phyloP scores from a whole-genome alignment of 129 eudicot genomes.

The Escallonia rubra region DNA sequence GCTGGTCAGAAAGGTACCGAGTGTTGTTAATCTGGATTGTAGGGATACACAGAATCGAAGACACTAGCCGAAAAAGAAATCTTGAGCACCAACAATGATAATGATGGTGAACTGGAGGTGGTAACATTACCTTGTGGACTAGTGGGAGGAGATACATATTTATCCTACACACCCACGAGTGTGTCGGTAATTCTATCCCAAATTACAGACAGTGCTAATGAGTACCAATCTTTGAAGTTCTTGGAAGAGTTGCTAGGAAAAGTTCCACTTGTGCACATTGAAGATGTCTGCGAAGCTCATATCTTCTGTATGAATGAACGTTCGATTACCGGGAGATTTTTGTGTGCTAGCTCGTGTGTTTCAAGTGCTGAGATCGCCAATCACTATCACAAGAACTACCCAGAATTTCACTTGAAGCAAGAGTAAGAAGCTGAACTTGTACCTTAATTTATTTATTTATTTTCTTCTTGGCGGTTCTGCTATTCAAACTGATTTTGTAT shows the following conservation, averaged over 20 bases:
- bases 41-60: constrained; percentile 27
- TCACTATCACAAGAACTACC: constrained; percentile 22
- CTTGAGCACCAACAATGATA: constrained; percentile 19
- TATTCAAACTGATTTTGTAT: not conserved
- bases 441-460: not conserved
- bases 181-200: constrained; percentile 24
- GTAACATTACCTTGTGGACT: constrained; percentile 38
- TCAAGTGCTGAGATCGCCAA: constrained; percentile 36
- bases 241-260: constrained; percentile 47
- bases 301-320: constrained; percentile 41
- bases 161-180: constrained; percentile 15
- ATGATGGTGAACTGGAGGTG: constrained; percentile 22
- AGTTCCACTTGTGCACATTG: constrained; percentile 41
- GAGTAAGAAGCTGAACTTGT: constrained; percentile 24
- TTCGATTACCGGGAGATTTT: constrained; percentile 29
- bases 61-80: constrained; percentile 47
- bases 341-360: constrained; percentile 35
- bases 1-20: too few species aligned
- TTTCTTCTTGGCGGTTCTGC: not conserved
- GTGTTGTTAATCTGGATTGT: not conserved
- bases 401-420: constrained; percentile 25
- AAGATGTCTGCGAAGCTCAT: constrained; percentile 44
- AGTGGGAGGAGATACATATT: constrained; percentile 47
- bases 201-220: not conserved
- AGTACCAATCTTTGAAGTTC: constrained; percentile 7